These are phyloP conservation scores for Lichenothelia convexa DNA, from an alignment of 495 filamentous ascomycete species.

Conservation along the genomic window DNA sequence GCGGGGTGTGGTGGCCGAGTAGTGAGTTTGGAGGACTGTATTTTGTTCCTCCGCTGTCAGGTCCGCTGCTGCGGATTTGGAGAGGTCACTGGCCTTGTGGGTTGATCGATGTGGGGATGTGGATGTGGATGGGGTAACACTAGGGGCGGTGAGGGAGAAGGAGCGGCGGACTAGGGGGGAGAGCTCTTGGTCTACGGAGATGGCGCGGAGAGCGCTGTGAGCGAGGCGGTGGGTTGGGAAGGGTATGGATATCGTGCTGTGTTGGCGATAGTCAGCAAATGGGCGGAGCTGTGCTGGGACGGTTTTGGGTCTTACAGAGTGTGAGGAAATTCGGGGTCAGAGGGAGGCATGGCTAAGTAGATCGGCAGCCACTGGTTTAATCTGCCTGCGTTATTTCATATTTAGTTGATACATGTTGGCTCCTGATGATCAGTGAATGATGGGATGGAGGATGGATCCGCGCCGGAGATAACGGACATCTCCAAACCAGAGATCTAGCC, in stretches of 20 bases:
- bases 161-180: conserved; percentile 61
- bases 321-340: conserved; percentile 9
- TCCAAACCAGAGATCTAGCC: no score
- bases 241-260: conserved; percentile 61
- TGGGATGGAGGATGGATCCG: no score
- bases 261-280: conserved; percentile 1
- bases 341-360: conserved; percentile 19
- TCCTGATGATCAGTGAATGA: no score
- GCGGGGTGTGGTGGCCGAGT: conserved; percentile 78
- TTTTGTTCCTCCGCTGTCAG: conserved; percentile 23
- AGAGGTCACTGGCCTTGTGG: conserved; percentile 5
- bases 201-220: conserved; percentile 49
- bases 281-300: background rate
- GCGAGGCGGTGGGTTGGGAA: conserved; percentile 71
- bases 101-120: conserved; percentile 7
- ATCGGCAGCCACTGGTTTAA: no score
- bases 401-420: no score
- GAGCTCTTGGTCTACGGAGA: conserved; percentile 76
- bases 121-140: background rate
- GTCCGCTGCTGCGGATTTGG: conserved; percentile 8
- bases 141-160: conserved; percentile 35
- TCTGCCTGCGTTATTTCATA: no score
- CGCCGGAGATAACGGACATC: no score
- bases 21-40: conserved; percentile 52
- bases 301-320: conserved; percentile 6